Evolutionary conservation across 768 basidiomycete species (phyloP), one percentile per base, ranked within the genome.

Genomic region (Candolleomyces eurysporus): DNA sequence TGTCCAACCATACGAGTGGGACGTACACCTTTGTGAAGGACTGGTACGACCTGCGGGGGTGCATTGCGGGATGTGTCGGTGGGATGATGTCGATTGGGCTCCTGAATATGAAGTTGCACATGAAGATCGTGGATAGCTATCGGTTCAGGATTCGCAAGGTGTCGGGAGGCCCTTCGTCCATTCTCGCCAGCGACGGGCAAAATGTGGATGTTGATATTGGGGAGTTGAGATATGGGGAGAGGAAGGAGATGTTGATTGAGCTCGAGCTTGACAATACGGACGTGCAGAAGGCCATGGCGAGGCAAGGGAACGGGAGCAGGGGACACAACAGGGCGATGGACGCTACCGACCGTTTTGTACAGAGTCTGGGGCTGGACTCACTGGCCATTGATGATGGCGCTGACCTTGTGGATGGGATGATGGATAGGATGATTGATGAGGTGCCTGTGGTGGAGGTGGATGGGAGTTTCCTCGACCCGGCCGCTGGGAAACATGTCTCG

Each of bases 1-100:
- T 99, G 84, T 98, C 96, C 10, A 98, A 98, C 73, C 95, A 98
- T 73, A 98, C 97, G 3, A 87, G 87, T 64, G 97, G 97, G 26
- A 97, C 95, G 31, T 98, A 98, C 77, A 98, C 96, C 4, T 99
- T 97, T 68, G 94, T 98, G 63, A 92, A 92, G 75, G 96, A 97
- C 71, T 98, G 96, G 91, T 96, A 98, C 72, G 93, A 98, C 72
- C 86, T 98, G 32, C 88, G 92, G 22, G 88, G 91, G 67, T 91
- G 94, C 64, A 82, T 99, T 36, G 94, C 96, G 5, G 97, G 97
- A 5, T 94, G 94, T 69, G 82, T 98, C 16, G 97, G 96, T 5
- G 96, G 96, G 1, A 90, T 98, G 87, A 91, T 98, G 89, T 93
- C 91, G 31, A 95, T 98, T 64, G 97, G 92, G 1, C 73, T 97